Percentiles rank a stretch among this genome's conserved stretches.
phyloP scores from a whole-genome alignment of 2,329 filamentous ascomycete species.

The Fusarium buxicola region DNA sequence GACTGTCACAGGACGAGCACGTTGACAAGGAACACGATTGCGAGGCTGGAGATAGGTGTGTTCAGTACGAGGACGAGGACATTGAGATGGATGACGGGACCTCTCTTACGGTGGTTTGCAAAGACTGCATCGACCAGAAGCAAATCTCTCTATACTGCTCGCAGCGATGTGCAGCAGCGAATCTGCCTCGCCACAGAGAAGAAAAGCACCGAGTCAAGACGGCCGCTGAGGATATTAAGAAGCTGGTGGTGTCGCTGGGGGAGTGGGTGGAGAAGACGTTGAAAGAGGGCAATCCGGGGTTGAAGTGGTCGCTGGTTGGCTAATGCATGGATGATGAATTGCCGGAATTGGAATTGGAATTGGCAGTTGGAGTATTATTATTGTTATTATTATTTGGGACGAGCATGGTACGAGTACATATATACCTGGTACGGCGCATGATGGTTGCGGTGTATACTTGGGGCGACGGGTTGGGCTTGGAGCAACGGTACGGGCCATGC shows the following conservation, averaged over 20 bases:
- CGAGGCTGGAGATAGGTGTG: constrained; percentile 54
- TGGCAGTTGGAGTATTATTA: not conserved
- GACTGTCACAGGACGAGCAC: constrained; percentile 53
- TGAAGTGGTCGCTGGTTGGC: constrained; percentile 44
- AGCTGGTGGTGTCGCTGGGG: constrained; percentile 39
- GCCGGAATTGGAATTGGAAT: not conserved
- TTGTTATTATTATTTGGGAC: not conserved
- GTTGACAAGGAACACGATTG: constrained; percentile 55
- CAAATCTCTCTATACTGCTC: constrained; percentile 56
- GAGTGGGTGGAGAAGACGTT: constrained; percentile 46
- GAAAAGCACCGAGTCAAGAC: constrained; percentile 47
- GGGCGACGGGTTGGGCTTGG: not conserved
- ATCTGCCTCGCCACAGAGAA: constrained; percentile 56
- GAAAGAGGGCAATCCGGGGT: constrained; percentile 49
- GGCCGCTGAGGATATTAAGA: constrained; percentile 36
- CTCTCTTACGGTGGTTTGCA: constrained; percentile 53
- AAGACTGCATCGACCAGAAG: constrained; percentile 55
- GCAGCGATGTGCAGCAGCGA: constrained; percentile 54
- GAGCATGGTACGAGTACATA: not conserved
- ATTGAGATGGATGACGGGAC: constrained; percentile 53
- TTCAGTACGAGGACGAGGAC: constrained; percentile 55
- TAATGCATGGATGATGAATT: constrained; percentile 4
- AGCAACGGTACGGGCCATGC: not conserved
- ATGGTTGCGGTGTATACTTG: not conserved
- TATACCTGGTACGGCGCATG: not conserved